Percentiles rank a stretch among this genome's conserved stretches.
phyloP scores from a whole-genome alignment of 2,329 filamentous ascomycete genomes.

The Cyphellophora attinorum region DNA sequence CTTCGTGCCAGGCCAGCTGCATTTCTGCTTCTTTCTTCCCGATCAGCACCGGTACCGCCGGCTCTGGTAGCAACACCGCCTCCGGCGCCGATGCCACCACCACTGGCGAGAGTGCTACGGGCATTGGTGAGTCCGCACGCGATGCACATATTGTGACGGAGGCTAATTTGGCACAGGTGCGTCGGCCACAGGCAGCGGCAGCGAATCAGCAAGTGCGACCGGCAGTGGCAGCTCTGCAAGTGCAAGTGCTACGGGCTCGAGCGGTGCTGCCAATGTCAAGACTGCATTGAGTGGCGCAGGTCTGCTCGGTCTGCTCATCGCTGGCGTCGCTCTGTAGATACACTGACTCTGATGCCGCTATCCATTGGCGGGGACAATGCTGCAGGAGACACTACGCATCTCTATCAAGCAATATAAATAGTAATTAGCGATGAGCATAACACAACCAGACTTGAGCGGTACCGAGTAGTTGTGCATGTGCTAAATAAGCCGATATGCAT shows the following conservation, averaged over 20 bases:
- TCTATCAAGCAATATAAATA: too few species aligned
- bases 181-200: conserved; percentile 1
- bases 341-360: too few species aligned
- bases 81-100: conserved; percentile 12
- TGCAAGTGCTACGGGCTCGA: conserved; percentile 10
- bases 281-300: conserved; percentile 5
- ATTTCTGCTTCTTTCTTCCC: conserved; percentile 40
- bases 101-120: conserved; percentile 10
- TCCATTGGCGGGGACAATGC: too few species aligned
- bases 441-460: too few species aligned
- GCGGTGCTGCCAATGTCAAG: conserved; percentile 6
- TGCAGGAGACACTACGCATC: too few species aligned
- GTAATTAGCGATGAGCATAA: too few species aligned
- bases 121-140: conserved; percentile 7
- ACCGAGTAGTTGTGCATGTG: too few species aligned
- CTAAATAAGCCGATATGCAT: too few species aligned
- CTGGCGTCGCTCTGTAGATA: conserved; percentile 15
- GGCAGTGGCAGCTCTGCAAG: conserved; percentile 4
- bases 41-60: conserved; percentile 18
- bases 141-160: too few species aligned
- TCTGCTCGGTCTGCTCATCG: conserved; percentile 15
- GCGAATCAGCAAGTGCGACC: background rate
- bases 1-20: conserved; percentile 40
- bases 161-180: conserved; percentile 2
- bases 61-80: conserved; percentile 14